A percentile compares a stretch with the other conserved stretches of the same genome.
Evolutionary conservation across 352 stramenopile species (phyloP).

Genomic region (Thalassiosira oceanica): DNA sequence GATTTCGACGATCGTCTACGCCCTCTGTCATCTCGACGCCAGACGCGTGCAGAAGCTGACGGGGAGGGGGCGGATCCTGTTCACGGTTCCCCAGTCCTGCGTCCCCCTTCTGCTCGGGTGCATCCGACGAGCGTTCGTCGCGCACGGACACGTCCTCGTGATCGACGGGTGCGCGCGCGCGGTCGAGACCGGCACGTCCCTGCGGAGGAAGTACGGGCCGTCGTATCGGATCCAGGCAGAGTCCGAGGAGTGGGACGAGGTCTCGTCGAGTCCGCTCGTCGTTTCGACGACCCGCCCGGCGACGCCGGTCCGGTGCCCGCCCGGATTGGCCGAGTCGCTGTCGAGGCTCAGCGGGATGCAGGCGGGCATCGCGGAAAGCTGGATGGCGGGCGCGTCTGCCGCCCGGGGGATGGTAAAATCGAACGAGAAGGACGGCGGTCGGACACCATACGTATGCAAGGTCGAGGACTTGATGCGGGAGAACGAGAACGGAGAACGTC

Average conservation of each 20-base stretch:
- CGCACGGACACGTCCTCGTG: conserved; percentile 71
- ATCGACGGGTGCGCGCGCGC: conserved; percentile 66
- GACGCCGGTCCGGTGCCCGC: conserved; percentile 33
- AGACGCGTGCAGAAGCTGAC: conserved; percentile 32
- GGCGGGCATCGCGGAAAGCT: conserved; percentile 62
- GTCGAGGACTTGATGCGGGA: conserved; percentile 60
- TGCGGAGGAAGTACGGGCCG: conserved; percentile 25
- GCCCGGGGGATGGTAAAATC: conserved; percentile 72
- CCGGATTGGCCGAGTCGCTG: conserved; percentile 37
- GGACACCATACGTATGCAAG: conserved; percentile 71
- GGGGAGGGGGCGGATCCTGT: conserved; percentile 45
- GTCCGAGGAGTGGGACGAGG: conserved; percentile 22
- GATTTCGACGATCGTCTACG: conserved; percentile 66
- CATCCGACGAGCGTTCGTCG: conserved; percentile 63
- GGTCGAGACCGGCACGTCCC: conserved; percentile 31
- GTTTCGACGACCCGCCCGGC: conserved; percentile 33
- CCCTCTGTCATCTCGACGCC: conserved; percentile 65
- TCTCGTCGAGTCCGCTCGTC: conserved; percentile 21
- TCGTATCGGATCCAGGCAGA: conserved; percentile 23
- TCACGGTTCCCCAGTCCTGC: conserved; percentile 58
- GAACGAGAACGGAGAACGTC: no score
- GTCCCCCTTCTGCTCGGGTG: conserved; percentile 59
- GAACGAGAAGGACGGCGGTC: conserved; percentile 67
- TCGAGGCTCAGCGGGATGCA: conserved; percentile 46
- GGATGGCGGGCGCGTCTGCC: conserved; percentile 69